These are phyloP conservation scores for Bruguiera gymnorhiza DNA, from an alignment of 345 rosid species.

Conservation along the genomic window DNA sequence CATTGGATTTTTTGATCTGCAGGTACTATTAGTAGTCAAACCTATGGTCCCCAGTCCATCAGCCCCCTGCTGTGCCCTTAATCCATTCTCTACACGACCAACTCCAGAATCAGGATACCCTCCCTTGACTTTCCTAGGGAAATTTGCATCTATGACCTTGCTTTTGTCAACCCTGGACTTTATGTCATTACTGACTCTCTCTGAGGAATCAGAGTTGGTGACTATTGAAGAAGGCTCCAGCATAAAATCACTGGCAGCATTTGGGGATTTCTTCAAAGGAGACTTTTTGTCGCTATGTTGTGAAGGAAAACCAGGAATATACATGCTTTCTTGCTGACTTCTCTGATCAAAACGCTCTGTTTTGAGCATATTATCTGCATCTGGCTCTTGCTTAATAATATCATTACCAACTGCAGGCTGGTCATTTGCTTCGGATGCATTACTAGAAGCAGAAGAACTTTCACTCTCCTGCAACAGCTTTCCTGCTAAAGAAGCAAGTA, in stretches of 20 bases:
- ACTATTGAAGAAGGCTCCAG: constrained; percentile 29
- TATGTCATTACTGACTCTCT: constrained; percentile 24
- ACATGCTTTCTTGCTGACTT: constrained; percentile 36
- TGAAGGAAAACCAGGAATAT: constrained; percentile 25
- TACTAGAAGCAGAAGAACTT: constrained; percentile 68
- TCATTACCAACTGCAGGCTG: constrained; percentile 32
- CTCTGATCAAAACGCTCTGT: constrained; percentile 44
- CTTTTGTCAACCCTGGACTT: constrained; percentile 28
- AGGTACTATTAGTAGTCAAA: constrained; percentile 19
- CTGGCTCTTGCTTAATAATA: constrained; percentile 37
- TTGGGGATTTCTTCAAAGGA: constrained; percentile 24
- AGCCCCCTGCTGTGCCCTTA: constrained; percentile 24
- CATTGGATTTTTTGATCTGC: constrained; percentile 36
- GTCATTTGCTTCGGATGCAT: constrained; percentile 59
- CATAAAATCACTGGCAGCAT: constrained; percentile 32
- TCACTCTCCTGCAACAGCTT: constrained; percentile 78
- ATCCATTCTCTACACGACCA: constrained; percentile 28
- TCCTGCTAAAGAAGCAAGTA: constrained; percentile 88
- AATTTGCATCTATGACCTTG: constrained; percentile 17
- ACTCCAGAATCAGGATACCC: constrained; percentile 30
- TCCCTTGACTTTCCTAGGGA: constrained; percentile 23
- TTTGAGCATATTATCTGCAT: constrained; percentile 39
- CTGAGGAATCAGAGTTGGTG: constrained; percentile 28
- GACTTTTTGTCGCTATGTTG: constrained; percentile 28
- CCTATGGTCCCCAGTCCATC: constrained; percentile 36